Evolutionary conservation across 2,329 filamentous ascomycete species (phyloP).

Genomic region (Apiospora aurea): DNA sequence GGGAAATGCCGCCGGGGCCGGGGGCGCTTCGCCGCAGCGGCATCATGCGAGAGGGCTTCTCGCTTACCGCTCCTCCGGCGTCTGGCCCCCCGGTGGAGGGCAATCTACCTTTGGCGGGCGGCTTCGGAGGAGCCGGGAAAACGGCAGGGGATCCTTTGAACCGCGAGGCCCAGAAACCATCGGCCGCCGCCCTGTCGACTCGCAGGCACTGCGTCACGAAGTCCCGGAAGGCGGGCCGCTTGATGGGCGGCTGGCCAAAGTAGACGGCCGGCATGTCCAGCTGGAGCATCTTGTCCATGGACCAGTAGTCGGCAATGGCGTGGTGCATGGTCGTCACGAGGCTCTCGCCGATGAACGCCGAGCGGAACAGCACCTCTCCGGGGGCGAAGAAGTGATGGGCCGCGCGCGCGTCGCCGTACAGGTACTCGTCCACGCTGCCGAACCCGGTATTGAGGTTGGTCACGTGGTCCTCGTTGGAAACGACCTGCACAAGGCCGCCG

Average conservation of each 20-base stretch:
- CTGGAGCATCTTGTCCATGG: conserved; percentile 22
- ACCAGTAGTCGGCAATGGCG: conserved; percentile 27
- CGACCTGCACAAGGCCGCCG: conserved; percentile 27
- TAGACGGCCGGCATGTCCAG: conserved; percentile 26
- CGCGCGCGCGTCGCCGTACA: background rate
- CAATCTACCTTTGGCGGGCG: background rate
- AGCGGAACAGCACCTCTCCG: conserved; percentile 1
- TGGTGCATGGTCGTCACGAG: conserved; percentile 29
- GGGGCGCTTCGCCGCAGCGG: too few relatives aligned
- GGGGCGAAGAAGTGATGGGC: background rate
- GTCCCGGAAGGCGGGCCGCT: conserved; percentile 27
- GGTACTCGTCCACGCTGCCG: conserved; percentile 25
- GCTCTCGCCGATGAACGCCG: conserved; percentile 25
- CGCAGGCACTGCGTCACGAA: conserved; percentile 26
- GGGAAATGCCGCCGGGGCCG: conserved; percentile 15
- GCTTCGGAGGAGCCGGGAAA: conserved; percentile 25
- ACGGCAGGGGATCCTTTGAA: conserved; percentile 28
- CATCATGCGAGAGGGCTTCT: too few relatives aligned
- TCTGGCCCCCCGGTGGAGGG: too few relatives aligned
- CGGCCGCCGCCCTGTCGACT: conserved; percentile 26
- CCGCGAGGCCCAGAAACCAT: conserved; percentile 28
- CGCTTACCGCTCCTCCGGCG: background rate
- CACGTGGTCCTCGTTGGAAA: conserved; percentile 27
- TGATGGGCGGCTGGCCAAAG: conserved; percentile 9
- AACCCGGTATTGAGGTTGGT: conserved; percentile 23